Evolutionary conservation across 805 yeast genomes (phyloP).

Genomic region (Hanseniaspora vineae): DNA sequence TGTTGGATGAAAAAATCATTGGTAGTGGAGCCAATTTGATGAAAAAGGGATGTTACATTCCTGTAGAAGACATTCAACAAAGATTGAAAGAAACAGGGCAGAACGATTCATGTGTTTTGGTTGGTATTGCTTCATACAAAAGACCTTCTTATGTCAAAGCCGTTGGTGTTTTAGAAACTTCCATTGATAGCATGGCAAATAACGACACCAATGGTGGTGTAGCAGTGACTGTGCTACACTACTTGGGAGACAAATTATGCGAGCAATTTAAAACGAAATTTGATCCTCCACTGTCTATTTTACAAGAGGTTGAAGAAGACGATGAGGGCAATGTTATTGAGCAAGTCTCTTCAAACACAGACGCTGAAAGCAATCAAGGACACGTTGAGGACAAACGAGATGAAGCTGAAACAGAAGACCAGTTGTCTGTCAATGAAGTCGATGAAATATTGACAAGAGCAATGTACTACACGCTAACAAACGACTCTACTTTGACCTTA

Average conservation of each 20-base stretch:
- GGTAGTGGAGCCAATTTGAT: constrained; percentile 70
- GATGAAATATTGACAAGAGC: constrained; percentile 68
- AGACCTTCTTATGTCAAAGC: constrained; percentile 57
- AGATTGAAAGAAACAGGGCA: not conserved
- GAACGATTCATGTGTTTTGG: constrained; percentile 42
- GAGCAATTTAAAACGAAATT: constrained; percentile 34
- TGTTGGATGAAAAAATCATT: constrained; percentile 44
- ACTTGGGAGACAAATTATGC: constrained; percentile 51
- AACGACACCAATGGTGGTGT: constrained; percentile 44
- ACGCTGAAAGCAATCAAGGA: constrained; percentile 5
- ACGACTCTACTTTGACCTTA: constrained; percentile 33
- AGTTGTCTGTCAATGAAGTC: constrained; percentile 46
- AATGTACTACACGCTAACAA: constrained; percentile 53
- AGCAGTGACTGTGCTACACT: constrained; percentile 65
- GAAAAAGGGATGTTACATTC: constrained; percentile 46
- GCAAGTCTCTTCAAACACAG: not conserved
- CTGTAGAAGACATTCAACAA: constrained; percentile 14
- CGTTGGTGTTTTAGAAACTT: constrained; percentile 44
- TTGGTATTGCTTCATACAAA: constrained; percentile 54
- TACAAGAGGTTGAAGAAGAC: constrained; percentile 7
- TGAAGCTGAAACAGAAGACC: constrained; percentile 6
- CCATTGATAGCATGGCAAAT: constrained; percentile 32
- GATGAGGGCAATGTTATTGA: not conserved
- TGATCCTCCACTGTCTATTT: constrained; percentile 30
- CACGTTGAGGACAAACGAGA: constrained; percentile 6